phyloP scores from a whole-genome alignment of 148 eudicot species.

The Vaccinium corymbosum region DNA sequence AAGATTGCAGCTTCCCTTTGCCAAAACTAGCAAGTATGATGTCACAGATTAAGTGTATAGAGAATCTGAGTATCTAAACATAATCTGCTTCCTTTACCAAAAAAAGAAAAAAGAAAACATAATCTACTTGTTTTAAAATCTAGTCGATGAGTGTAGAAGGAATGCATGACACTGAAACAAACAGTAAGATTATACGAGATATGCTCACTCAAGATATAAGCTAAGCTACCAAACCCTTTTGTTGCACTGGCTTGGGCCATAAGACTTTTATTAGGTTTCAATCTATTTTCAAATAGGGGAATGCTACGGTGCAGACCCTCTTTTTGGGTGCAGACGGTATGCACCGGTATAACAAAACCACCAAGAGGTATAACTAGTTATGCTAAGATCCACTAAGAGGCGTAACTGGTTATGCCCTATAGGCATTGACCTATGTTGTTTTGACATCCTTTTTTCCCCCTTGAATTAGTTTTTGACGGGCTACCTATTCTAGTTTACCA shows the following conservation, averaged over 20 bases:
- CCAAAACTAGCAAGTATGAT: constrained; percentile 64
- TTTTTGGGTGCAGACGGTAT: no score
- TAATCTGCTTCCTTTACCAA: neutral
- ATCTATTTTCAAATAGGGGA: neutral
- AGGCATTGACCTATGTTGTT: neutral
- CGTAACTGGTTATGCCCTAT: no score
- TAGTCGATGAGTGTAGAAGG: neutral
- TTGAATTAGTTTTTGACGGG: neutral
- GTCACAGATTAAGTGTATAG: constrained; percentile 17
- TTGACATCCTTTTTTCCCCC: neutral
- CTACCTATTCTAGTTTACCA: neutral
- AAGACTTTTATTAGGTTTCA: neutral
- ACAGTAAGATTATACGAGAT: neutral
- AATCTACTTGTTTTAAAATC: neutral
- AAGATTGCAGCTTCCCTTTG: constrained; percentile 72
- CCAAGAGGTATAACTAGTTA: no score
- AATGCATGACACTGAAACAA: neutral
- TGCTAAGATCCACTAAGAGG: no score
- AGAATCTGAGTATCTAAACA: neutral
- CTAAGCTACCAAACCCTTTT: constrained; percentile 11
- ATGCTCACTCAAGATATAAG: neutral
- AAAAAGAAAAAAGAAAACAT: neutral
- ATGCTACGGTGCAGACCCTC: no score
- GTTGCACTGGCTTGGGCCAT: neutral
- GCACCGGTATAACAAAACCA: no score